A percentile compares a stretch with the other conserved stretches of the same genome.
phyloP scores from a whole-genome alignment of 2,329 filamentous ascomycete genomes.

The Colletotrichum liriopes region DNA sequence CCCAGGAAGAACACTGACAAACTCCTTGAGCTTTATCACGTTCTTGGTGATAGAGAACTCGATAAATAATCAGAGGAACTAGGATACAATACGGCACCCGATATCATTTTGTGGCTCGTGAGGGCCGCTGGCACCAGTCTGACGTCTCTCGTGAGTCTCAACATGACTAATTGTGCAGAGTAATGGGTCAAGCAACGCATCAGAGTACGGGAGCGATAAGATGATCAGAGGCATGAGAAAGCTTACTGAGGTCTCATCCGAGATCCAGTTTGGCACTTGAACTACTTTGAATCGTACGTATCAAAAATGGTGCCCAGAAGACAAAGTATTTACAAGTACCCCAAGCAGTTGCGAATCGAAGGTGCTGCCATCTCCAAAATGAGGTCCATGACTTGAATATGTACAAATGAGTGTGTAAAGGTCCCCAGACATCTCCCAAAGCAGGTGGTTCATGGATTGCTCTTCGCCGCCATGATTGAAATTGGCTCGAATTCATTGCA shows the following conservation, averaged over 20 bases:
- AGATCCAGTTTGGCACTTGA: background rate
- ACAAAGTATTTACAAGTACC: too few relatives aligned
- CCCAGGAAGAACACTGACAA: conserved; percentile 51
- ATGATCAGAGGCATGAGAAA: background rate
- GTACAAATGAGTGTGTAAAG: background rate
- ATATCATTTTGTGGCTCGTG: conserved; percentile 48
- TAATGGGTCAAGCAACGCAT: background rate
- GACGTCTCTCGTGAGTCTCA: background rate
- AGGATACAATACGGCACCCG: conserved; percentile 39
- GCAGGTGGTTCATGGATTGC: background rate
- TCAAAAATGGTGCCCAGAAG: too few relatives aligned
- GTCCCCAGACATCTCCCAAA: background rate
- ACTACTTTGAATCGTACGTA: background rate
- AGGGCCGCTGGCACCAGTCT: background rate
- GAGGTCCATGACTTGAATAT: background rate
- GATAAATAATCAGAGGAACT: conserved; percentile 48
- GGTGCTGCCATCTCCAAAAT: too few relatives aligned
- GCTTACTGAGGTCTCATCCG: too few relatives aligned
- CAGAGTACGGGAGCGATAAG: background rate
- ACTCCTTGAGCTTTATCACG: conserved; percentile 45
- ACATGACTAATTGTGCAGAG: background rate
- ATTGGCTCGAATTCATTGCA: background rate
- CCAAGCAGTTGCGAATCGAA: too few relatives aligned
- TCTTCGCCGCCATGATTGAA: background rate
- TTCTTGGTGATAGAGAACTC: conserved; percentile 48